Percentiles rank a stretch among this genome's conserved stretches.
Evolutionary conservation across 768 basidiomycete species (phyloP).

Genomic region (Rhizopogon vesiculosus): DNA sequence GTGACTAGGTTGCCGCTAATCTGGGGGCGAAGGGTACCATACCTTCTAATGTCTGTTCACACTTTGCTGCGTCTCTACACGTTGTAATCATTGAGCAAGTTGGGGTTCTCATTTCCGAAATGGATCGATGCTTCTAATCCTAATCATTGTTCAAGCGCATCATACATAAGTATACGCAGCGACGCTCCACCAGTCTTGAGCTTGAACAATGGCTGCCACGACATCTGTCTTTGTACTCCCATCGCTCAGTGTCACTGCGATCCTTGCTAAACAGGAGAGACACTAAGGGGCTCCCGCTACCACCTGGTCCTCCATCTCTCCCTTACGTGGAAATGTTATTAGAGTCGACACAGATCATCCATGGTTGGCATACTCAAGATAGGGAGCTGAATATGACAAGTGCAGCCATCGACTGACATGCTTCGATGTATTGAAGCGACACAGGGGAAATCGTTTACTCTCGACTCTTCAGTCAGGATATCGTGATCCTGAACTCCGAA

Average conservation of each 20-base stretch:
- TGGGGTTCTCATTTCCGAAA: constrained; percentile 5
- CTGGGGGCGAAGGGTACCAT: not conserved
- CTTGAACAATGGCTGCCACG: not conserved
- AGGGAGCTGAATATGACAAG: constrained; percentile 15
- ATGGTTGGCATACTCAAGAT: constrained; percentile 18
- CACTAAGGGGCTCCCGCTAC: too few relatives aligned
- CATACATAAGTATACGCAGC: too few relatives aligned
- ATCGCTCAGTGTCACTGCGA: too few relatives aligned
- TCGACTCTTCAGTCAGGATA: constrained; percentile 17
- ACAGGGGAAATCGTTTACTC: constrained; percentile 19
- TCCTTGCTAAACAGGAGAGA: too few relatives aligned
- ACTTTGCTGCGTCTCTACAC: constrained; percentile 25
- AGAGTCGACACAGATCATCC: constrained; percentile 14
- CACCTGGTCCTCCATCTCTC: too few relatives aligned
- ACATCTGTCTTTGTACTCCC: not conserved
- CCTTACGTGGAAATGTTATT: constrained; percentile 15
- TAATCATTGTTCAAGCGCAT: not conserved
- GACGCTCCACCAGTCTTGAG: too few relatives aligned
- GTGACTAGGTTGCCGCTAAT: constrained; percentile 6
- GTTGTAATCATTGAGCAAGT: constrained; percentile 17
- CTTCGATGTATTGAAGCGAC: not conserved
- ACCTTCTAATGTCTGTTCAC: constrained; percentile 10
- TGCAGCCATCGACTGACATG: not conserved
- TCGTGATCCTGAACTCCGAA: constrained; percentile 22
- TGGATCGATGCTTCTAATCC: constrained; percentile 26